Percentiles rank a stretch among this genome's conserved stretches.
These are phyloP conservation scores for Podospora fimiseda DNA, from an alignment of 495 filamentous ascomycete genomes.

Conservation along the genomic window DNA sequence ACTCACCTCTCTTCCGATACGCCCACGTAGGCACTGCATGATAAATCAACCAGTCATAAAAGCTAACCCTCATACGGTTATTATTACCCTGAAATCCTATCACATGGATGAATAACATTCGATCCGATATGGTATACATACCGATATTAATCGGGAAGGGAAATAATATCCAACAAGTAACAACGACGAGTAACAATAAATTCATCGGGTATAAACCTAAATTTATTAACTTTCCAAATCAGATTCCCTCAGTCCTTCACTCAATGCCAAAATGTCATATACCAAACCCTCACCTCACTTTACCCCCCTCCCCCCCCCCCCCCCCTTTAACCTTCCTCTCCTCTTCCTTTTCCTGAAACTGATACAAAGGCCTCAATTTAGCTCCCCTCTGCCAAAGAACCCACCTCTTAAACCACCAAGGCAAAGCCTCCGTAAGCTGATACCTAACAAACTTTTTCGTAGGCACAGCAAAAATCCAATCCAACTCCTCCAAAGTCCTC, in stretches of 20 bases:
- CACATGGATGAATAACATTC: neutral
- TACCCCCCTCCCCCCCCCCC: neutral
- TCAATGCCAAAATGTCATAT: too few species aligned
- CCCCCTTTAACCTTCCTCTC: neutral
- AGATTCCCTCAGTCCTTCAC: too few species aligned
- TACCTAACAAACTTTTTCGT: constrained; percentile 56
- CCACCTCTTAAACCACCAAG: constrained; percentile 63
- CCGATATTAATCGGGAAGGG: too few species aligned
- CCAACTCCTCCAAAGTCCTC: constrained; percentile 68
- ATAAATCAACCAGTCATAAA: neutral
- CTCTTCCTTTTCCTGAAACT: constrained; percentile 31
- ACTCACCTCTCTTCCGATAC: neutral
- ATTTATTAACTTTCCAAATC: too few species aligned
- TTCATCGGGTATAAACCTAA: too few species aligned
- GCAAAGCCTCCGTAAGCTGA: constrained; percentile 56
- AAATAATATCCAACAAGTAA: too few species aligned
- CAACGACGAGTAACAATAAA: too few species aligned
- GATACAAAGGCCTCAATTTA: constrained; percentile 57
- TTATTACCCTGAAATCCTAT: neutral
- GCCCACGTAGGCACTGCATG: neutral
- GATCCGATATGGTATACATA: neutral
- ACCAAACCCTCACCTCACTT: too few species aligned
- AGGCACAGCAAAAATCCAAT: constrained; percentile 76
- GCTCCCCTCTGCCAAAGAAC: constrained; percentile 52
- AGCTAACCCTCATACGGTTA: neutral